Conservation (phyloP, 148 eudicot genomes). For the Amaranthus cruentus region DNA sequence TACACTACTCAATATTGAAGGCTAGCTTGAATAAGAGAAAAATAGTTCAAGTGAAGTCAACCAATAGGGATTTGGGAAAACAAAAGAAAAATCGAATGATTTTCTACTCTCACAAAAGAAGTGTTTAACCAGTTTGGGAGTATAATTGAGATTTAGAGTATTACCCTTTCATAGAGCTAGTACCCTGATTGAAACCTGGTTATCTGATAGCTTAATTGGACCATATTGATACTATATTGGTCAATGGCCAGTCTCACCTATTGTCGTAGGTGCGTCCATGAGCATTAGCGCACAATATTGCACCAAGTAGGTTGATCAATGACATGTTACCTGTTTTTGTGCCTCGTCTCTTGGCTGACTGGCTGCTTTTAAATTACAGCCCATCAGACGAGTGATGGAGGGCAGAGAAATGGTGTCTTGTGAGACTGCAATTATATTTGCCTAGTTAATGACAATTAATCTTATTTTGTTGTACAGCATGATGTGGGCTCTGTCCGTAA, state of each 20-base stretch:
- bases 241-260: not conserved
- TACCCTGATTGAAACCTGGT: constrained; percentile 2
- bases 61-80: not conserved
- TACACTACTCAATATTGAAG: not conserved
- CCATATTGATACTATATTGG: not conserved
- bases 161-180: not conserved
- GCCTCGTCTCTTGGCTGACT: not conserved
- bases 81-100: not conserved
- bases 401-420: too few species aligned
- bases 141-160: not conserved
- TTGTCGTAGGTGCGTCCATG: not conserved
- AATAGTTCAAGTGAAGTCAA: not conserved
- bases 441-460: not conserved
- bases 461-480: constrained; percentile 30
- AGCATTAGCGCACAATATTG: not conserved
- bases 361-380: constrained; percentile 1
- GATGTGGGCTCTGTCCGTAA: constrained; percentile 21
- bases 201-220: not conserved
- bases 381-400: not conserved
- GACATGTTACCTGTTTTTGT: not conserved
- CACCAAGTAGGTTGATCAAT: not conserved
- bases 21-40: not conserved
- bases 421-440: not conserved
- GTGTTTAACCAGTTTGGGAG: not conserved
- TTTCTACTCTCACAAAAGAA: not conserved